Evolutionary conservation across 192 early-diverging fungal genomes (phyloP).

Genomic region (Coemansia aciculifera): DNA sequence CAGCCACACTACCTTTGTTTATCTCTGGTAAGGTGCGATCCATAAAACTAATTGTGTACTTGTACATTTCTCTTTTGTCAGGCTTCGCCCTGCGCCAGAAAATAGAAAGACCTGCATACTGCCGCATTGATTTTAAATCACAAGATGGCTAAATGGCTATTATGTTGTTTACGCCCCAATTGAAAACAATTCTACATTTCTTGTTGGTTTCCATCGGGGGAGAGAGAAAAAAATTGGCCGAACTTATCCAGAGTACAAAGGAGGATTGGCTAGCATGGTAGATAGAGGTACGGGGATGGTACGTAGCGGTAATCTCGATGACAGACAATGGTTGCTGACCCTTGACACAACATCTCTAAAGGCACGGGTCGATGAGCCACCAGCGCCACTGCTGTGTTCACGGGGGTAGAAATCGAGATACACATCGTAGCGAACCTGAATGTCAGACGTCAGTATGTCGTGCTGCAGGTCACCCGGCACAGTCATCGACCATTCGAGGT

Average conservation of each 20-base stretch:
- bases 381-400: not conserved
- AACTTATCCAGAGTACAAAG: slow-evolving; percentile 2
- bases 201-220: not conserved
- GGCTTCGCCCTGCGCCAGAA: too few species aligned
- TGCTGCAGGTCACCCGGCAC: slow-evolving; percentile 10
- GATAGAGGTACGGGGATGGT: not conserved
- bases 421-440: slow-evolving; percentile 28
- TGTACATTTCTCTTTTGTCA: too few species aligned
- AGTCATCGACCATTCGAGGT: slow-evolving; percentile 9
- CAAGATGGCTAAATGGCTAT: too few species aligned
- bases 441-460: slow-evolving; percentile 4
- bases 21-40: too few species aligned
- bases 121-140: too few species aligned
- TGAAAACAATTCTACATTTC: not conserved
- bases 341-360: slow-evolving; percentile 1
- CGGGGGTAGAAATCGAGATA: slow-evolving; percentile 22
- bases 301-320: slow-evolving; percentile 9
- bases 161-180: too few species aligned
- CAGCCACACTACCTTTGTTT: too few species aligned
- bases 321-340: not conserved
- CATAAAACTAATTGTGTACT: too few species aligned
- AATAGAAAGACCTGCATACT: too few species aligned
- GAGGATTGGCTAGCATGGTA: slow-evolving; percentile 10
- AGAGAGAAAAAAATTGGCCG: not conserved
- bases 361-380: not conserved